phyloP scores from a whole-genome alignment of 371 early-diverging fungal species.

The Mortierella sp. region DNA sequence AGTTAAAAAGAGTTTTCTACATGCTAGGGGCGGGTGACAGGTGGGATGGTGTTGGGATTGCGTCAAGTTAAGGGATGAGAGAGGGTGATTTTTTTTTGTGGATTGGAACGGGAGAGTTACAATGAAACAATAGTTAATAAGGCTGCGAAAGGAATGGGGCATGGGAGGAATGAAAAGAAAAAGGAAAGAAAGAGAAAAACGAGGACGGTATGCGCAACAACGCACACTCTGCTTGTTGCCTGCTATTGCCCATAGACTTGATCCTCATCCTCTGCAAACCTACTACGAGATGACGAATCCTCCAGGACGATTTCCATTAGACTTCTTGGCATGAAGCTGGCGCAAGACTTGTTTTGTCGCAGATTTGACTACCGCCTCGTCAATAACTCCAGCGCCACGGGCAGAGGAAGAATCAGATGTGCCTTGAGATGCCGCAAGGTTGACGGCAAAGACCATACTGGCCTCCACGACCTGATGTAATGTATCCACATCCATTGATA shows the following conservation, averaged over 20 bases:
- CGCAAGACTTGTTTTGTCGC: not conserved
- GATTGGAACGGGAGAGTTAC: not conserved
- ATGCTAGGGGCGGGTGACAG: no score
- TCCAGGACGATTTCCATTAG: not conserved
- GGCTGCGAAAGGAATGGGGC: no score
- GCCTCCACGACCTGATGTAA: not conserved
- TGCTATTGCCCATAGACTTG: not conserved
- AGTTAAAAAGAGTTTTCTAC: no score
- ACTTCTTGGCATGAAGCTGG: slow-evolving; percentile 1
- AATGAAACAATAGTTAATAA: no score
- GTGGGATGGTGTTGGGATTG: no score
- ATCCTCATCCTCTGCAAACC: not conserved
- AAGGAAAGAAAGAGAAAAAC: no score
- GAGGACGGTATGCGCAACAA: not conserved
- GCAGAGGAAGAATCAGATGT: not conserved
- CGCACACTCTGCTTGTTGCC: not conserved
- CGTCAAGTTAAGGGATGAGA: no score
- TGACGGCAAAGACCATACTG: not conserved
- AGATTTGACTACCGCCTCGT: not conserved
- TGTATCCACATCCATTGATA: not conserved
- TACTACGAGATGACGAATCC: not conserved
- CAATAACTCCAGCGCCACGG: not conserved
- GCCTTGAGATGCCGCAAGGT: not conserved
- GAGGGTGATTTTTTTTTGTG: no score
- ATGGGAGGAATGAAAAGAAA: not conserved